Evolutionary conservation across 345 rosid genomes (phyloP).

Genomic region (Rhodamnia argentea): DNA sequence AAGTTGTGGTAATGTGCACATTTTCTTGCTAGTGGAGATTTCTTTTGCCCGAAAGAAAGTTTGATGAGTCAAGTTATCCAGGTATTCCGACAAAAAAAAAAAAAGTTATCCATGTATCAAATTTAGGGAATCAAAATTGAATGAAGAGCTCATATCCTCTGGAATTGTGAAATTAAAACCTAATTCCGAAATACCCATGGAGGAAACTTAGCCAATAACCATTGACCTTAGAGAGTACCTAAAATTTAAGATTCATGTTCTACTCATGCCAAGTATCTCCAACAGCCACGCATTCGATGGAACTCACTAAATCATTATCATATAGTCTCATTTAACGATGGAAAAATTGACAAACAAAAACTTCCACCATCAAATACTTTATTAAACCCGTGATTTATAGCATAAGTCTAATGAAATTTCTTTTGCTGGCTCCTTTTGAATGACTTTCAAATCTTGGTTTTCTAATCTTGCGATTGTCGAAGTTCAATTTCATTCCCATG

Average conservation of each 20-base stretch:
- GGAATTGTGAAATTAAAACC: not conserved
- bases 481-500: not conserved
- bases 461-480: not conserved
- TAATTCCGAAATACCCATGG: not conserved
- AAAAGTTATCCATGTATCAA: not conserved
- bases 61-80: not conserved
- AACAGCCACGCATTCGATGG: not conserved
- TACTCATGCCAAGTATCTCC: not conserved
- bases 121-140: not conserved
- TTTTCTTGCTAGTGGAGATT: not conserved
- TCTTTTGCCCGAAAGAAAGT: not conserved
- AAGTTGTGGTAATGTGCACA: not conserved
- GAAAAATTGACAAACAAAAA: not conserved
- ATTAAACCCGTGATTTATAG: not conserved
- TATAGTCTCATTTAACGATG: not conserved
- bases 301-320: not conserved
- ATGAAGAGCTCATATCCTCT: too few species aligned
- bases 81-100: too few species aligned
- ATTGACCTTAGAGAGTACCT: not conserved
- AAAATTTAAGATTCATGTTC: not conserved
- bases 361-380: not conserved
- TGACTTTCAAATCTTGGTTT: not conserved
- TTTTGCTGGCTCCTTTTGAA: not conserved
- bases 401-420: not conserved
- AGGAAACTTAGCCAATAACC: not conserved